Percentiles rank a stretch among this genome's conserved stretches.
phyloP scores from a whole-genome alignment of 306 rosid genomes.

The Bauhinia variegata region DNA sequence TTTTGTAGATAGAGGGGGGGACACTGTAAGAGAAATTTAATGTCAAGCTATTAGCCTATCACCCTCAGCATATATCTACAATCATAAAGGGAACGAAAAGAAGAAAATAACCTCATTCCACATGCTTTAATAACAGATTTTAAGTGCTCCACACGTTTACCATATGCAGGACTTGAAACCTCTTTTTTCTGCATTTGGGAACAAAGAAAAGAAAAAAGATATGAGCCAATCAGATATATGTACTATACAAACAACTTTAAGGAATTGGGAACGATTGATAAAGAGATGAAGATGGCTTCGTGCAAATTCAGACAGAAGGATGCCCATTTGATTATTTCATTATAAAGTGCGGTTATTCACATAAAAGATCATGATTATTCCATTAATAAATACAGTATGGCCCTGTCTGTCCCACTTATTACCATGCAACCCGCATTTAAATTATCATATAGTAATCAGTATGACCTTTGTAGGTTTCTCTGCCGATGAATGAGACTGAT shows the following conservation, averaged over 20 bases:
- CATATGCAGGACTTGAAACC: constrained; percentile 71
- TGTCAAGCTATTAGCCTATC: constrained; percentile 34
- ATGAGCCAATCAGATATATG: constrained; percentile 28
- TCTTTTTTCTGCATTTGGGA: constrained; percentile 72
- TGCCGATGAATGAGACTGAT: constrained; percentile 61
- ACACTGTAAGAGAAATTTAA: constrained; percentile 57
- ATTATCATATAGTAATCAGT: constrained; percentile 14
- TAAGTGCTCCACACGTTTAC: constrained; percentile 86
- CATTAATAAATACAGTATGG: background rate
- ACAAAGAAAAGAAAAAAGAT: constrained; percentile 4
- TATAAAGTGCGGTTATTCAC: constrained; percentile 13
- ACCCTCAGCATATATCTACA: constrained; percentile 33
- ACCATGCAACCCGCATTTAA: constrained; percentile 18
- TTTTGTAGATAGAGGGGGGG: constrained; percentile 81
- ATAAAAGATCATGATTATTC: constrained; percentile 21
- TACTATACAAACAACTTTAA: constrained; percentile 16
- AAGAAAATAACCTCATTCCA: constrained; percentile 82
- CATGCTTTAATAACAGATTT: constrained; percentile 92
- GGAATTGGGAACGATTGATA: constrained; percentile 4
- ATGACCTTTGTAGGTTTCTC: constrained; percentile 75
- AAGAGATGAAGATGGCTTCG: constrained; percentile 25
- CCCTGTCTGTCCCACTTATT: constrained; percentile 22
- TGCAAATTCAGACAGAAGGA: constrained; percentile 4
- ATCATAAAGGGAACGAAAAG: constrained; percentile 31
- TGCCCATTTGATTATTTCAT: constrained; percentile 10